Percentiles rank a stretch among this genome's conserved stretches.
Conservation (phyloP, 495 filamentous ascomycete genomes). For the Penicillium longicatenatum region DNA sequence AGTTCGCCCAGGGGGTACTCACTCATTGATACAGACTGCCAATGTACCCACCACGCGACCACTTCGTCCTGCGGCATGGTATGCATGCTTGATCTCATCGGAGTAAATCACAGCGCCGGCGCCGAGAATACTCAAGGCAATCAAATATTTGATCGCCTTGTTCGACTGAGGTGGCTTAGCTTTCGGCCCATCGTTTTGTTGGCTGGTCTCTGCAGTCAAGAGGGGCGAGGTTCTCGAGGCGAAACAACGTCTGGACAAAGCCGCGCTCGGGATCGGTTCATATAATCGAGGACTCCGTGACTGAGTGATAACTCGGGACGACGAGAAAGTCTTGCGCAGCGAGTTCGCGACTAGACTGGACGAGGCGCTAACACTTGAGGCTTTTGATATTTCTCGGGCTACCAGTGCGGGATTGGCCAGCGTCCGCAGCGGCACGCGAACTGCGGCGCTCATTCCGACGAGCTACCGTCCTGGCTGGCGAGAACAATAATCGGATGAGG, state of each 20-base stretch:
- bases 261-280: not conserved
- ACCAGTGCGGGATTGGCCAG: conserved; percentile 37
- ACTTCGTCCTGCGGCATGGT: conserved; percentile 72
- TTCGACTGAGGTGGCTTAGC: conserved; percentile 21
- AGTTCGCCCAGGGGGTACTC: conserved; percentile 33
- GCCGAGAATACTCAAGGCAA: conserved; percentile 55
- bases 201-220: conserved; percentile 13
- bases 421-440: conserved; percentile 43
- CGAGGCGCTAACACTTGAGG: conserved; percentile 17
- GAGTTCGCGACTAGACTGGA: conserved; percentile 10
- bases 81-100: conserved; percentile 72
- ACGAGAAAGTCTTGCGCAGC: conserved; percentile 7
- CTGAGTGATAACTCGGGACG: not conserved
- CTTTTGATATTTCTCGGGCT: conserved; percentile 27
- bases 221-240: conserved; percentile 23
- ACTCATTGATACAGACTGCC: conserved; percentile 89
- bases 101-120: conserved; percentile 65
- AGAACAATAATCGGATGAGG: conserved; percentile 4
- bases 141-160: conserved; percentile 45
- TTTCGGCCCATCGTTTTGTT: conserved; percentile 14
- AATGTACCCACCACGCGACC: conserved; percentile 77
- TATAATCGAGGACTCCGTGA: conserved; percentile 6
- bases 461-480: conserved; percentile 6
- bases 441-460: conserved; percentile 43
- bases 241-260: conserved; percentile 13